Base-by-base conservation (phyloP, 2,329 filamentous ascomycete species). In the Penicillium thymicola region DNA sequence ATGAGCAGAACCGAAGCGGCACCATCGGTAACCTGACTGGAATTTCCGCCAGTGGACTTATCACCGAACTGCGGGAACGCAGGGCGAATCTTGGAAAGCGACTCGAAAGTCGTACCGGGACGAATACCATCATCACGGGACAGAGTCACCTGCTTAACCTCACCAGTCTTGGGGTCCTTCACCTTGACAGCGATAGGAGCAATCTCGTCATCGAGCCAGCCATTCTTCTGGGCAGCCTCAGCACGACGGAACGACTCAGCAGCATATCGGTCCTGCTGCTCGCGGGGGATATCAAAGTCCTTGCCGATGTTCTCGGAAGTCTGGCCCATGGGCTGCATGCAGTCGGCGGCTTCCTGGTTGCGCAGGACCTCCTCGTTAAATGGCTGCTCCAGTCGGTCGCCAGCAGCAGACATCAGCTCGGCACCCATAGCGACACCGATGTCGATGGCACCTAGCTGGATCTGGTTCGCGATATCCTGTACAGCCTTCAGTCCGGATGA, bases 251-350 rank as follows among this genome's bases (percentile, higher is more conserved):
- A 99, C 44, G 88, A 92, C 79, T 95, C 91, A 10, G 89, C 89
- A 0, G 94, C 90, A 74, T 87, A 97, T 64, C 82, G 80, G 76
- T 99, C 94, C 78, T 97, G 90, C 72, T 79, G 78, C 71, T 92
- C 86, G 59, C 94, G 85, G 2, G 85, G 78, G 72, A 99, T 87
- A 71, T 88, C 85, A 75, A 97, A 97, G 78, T 97, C 94, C 47
- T 85, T 85, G 67, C 88, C 91, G 28, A 99, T 92, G 72, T 97
- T 97, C 81, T 99, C 94, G 58, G 89, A 93, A 3, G 94, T 99
- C 85, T 96, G 95, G 23, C 94, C 94, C 94, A 99, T 99, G 64
- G 93, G 89, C 82, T 92, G 85, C 85, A 93, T 85, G 81, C 92
- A 94, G 78, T 97, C 93, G 45, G 76, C 76, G 0, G 91, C 84